Evolutionary conservation across 805 yeast species (phyloP), one percentile per base, ranked within the genome.

Genomic region (Dipodascus albidus): DNA sequence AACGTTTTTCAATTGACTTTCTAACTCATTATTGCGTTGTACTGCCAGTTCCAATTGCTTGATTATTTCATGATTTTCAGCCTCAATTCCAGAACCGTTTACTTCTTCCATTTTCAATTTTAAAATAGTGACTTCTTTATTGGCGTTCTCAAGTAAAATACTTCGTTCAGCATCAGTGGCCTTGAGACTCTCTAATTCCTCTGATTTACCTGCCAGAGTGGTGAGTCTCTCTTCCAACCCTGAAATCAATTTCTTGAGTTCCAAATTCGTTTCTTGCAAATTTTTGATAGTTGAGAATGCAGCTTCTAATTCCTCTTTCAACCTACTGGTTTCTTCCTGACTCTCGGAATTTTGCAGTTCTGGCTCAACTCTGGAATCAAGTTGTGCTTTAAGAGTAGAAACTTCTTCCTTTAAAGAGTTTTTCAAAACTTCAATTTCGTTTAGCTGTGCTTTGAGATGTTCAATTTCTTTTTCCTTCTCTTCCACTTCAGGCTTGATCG

Each of bases 401-500:
- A 38, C 15, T 38, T 38, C 44, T 11, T 4, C 44, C 14, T 38
- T 14, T 14, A 38, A 38, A 8, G 44, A 38, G 6, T 11, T 19
- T 4, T 38, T 38, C 8, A 17, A 14, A 38, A 3, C 15, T 38
- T 38, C 44, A 14, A 38, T 4, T n/a, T 38, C 44, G 3, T 14
- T 4, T 6, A 38, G 9, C 44, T 38, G 9, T 4, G 44, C 15
- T 6, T 4, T 14, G n/a, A 38, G 44, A 14, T 11, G 6, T 6
- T 14, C 17, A 38, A 38, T 38, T 17, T 38, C 44, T 6, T 11
- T 19, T 38, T 38, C 20, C 44, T 38, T 38, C n/a, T 38, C 44
- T 4, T 11, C 20, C 6, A 19, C 4, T 38, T 38, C 44, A 6
- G 44, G n/a, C 20, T 38, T 38, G n/a, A 11, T 70, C 35, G 74